Evolutionary conservation across 441 rosid species (phyloP), one percentile per base, ranked within the genome.

Genomic region (Viola pubescens): DNA sequence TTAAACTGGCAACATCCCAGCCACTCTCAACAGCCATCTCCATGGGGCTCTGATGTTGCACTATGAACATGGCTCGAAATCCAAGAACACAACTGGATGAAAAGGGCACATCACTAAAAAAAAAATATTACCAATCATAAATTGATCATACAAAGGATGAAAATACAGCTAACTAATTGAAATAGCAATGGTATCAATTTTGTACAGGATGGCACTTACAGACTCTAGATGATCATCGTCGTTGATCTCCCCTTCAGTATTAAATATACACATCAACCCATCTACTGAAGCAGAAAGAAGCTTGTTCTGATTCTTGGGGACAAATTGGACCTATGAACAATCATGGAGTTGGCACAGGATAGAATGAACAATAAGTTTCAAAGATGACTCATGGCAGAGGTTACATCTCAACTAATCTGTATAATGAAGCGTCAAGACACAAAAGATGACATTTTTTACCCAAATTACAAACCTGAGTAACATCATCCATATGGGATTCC

Each of bases 201-300:
- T 11, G 38, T 8, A 19, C 42, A 46, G 10, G 41, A 50, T 41
- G 9, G 40, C 47, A 78, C 95, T 80, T 73, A 92, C 98, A 26
- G 97, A 83, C 52, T 89, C 98, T 37, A 89, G 82, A 79, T 84
- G 78, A 55, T 92, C 97, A 52, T 88, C 91, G 8, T 92, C 96
- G 47, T 83, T 85, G 73, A 92, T 79, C 73, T 82, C 79, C 70
- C 92, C 89, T 60, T 66, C 72, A 34, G 91, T 86, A 74, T 88
- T 86, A 66, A 86, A 88, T 52, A 71, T 26, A 66, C 98, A 92
- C 47, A 89, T 74, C 78, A 92, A 81, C 42, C 98, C 98, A 76
- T 94, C 98, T 3, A 77, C 88, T 34, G 97, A 94, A 62, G 97
- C 92, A 62, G 98, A 87, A 69, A 82, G 73, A 62, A 92, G 80